Conservation (phyloP, 192 early-diverging fungal genomes). For the Umbelopsis ramanniana region DNA sequence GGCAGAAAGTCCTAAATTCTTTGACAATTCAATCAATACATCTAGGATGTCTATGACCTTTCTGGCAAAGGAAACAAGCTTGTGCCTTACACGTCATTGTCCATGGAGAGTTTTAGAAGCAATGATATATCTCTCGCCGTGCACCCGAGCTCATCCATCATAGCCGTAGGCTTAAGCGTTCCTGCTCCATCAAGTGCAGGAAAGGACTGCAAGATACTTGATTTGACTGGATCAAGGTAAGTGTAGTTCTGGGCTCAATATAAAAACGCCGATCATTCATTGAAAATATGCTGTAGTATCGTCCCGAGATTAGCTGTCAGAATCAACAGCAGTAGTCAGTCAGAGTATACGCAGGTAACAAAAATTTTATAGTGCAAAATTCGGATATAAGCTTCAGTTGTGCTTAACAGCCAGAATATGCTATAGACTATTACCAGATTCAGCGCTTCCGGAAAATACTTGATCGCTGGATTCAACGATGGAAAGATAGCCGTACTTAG, state of each 20-base stretch:
- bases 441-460: slow-evolving; percentile 24
- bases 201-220: slow-evolving; percentile 7
- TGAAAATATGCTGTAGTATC: background rate
- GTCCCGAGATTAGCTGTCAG: slow-evolving; percentile 7
- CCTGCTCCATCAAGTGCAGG: background rate
- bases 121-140: slow-evolving; percentile 8
- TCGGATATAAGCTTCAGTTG: background rate
- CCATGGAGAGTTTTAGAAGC: slow-evolving; percentile 2
- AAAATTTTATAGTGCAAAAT: too few species aligned
- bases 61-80: slow-evolving; percentile 10
- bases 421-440: slow-evolving; percentile 26
- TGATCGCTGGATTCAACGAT: slow-evolving; percentile 21
- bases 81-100: slow-evolving; percentile 8
- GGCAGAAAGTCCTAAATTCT: too few species aligned
- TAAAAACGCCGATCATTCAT: background rate
- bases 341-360: slow-evolving; percentile 1
- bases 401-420: background rate
- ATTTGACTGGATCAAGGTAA: slow-evolving; percentile 3
- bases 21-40: background rate
- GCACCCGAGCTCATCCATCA: slow-evolving; percentile 2
- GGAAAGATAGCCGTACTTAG: slow-evolving; percentile 19
- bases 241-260: background rate
- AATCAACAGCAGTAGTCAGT: background rate
- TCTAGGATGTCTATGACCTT: slow-evolving; percentile 9
- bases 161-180: slow-evolving; percentile 3